Base-by-base conservation (phyloP, 257 asterid genomes). In the Lavandula angustifolia region DNA sequence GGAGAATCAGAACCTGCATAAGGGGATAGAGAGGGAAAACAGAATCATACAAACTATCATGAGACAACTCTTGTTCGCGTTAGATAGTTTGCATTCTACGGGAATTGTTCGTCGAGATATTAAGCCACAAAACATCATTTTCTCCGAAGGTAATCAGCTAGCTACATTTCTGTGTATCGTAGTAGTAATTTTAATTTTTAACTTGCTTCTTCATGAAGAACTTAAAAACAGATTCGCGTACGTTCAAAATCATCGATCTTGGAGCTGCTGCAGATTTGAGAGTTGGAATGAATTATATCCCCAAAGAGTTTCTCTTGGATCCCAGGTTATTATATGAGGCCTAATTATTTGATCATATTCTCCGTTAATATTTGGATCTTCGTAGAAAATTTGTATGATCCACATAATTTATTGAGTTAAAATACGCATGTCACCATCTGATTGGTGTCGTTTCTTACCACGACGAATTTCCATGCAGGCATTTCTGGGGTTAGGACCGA, bases 251-350 rank as follows among this genome's bases (percentile, higher is more conserved):
- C 66, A 94, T 87, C 58, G 97, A 90, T 81, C 97, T 90, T 69
- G 97, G 99, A 70, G 99, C 97, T 4, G 97, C 97, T 55, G 78
- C 99, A 11, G 99, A 90, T 86, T 75, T 94, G 75, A 86, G 99
- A 79, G 97, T 94, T 38, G 99, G 99, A 65, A 94, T 94, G 75
- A 94, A 90, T 75, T 94, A 94, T 73, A 83, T 94, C 53, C 99
- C 99, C 38, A 87, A 90, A 70, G 97, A 90, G 74, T 87, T 94
- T 79, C 85, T 90, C 9, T 72, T 94, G 77, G 99, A 94, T 80
- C 97, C 99, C 42, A 90, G 97, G 99, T 87, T 74, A 13, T 41
- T 58, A 32, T 29, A 44, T 52, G 5, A 9, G n/a, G n/a, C n/a
- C n/a, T n/a, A n/a, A n/a, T n/a, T n/a, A n/a, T 32, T 32, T 32